Evolutionary conservation across 1,284 basidiomycete genomes (phyloP), one percentile per base, ranked within the genome.

Genomic region (Anthracocystis panici-leucophaei): DNA sequence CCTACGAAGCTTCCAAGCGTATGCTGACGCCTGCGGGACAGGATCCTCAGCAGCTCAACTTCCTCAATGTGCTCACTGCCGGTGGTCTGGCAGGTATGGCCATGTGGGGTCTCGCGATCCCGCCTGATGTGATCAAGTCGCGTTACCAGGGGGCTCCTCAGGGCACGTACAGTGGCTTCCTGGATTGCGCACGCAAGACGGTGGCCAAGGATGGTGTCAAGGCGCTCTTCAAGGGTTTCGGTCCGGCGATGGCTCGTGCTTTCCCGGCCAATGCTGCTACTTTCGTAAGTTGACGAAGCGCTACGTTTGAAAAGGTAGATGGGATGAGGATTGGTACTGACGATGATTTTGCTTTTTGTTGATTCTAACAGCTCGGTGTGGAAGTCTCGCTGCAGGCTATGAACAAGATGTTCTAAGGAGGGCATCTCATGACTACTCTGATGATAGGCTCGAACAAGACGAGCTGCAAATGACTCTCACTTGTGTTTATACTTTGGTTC

Each of bases 141-240:
- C 90, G 97, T 66, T 88, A 98, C 55, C 97, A 99, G 87, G 94
- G 93, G n/a, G 96, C 97, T 29, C 95, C 95, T 23, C 91, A 91
- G 5, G 97, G 97, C 27, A 97, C 95, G 14, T 99, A 99, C 87
- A 91, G 90, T 51, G 95, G 97, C 42, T 90, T 99, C 84, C 80
- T 97, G 67, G 97, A 99, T 86, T 99, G 97, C 84, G 90, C 92
- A 33, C 88, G 91, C 58, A 94, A 97, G 87, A 94, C 95, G 5
- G 92, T 99, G 75, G 92, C 93, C n/a, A 89, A 89, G 65, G 95
- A 98, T 86, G 97, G 97, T 52, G 88, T 93, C 25, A 88, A 88
- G 42, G 95, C 96, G 7, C 88, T 99, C 33, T 99, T 95, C 93
- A 97, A 93, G 87, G 97, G 96, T 27, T 94, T 98, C 84, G 95